Evolutionary conservation across 192 early-diverging fungal genomes (phyloP).

Genomic region (Backusella sp.): DNA sequence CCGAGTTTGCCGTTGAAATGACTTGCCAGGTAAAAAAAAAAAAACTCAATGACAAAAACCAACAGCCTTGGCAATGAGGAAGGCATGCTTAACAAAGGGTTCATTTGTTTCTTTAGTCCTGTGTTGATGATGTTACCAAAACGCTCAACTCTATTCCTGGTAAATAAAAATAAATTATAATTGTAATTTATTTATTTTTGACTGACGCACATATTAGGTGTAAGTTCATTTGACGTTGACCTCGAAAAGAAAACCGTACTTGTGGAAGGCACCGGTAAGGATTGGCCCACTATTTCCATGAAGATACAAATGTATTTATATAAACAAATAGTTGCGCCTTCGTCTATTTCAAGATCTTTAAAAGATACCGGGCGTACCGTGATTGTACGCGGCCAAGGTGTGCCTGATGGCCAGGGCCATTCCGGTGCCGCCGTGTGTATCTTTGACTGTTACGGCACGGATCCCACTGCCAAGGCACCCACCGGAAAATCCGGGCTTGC

Average conservation of each 20-base stretch:
- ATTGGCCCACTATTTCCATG: neutral
- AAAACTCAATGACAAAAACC: neutral
- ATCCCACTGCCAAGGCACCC: constrained; percentile 16
- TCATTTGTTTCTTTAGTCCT: constrained; percentile 37
- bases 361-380: constrained; percentile 72
- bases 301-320: neutral
- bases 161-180: constrained; percentile 4
- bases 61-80: neutral
- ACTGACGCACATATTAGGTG: constrained; percentile 35
- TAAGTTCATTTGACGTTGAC: constrained; percentile 64
- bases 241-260: constrained; percentile 71
- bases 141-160: constrained; percentile 50
- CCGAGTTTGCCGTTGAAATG: constrained; percentile 87
- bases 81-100: neutral
- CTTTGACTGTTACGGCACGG: constrained; percentile 60
- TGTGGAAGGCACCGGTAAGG: constrained; percentile 66
- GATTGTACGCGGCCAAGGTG: constrained; percentile 77
- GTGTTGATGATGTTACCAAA: constrained; percentile 64
- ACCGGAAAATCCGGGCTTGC: constrained; percentile 60
- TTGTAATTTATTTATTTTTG: neutral
- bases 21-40: constrained; percentile 53
- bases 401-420: constrained; percentile 53
- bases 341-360: constrained; percentile 58
- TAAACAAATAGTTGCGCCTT: constrained; percentile 55
- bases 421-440: constrained; percentile 91